Evolutionary conservation across 2,329 filamentous ascomycete species (phyloP).

Genomic region (Calycina marina): DNA sequence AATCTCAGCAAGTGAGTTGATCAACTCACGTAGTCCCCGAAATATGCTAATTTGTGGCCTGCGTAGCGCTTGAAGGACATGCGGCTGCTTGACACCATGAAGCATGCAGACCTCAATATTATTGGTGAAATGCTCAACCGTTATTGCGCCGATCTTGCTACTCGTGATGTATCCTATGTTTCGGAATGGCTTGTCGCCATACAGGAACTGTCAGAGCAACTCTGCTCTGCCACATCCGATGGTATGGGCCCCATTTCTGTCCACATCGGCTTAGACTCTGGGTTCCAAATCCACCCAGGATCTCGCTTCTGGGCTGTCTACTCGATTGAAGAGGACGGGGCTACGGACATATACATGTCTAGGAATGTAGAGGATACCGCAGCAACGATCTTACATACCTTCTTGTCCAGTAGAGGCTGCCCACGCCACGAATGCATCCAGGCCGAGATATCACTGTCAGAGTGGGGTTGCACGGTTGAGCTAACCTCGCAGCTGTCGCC

Average conservation of each 20-base stretch:
- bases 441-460: constrained; percentile 24
- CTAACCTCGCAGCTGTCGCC: constrained; percentile 16
- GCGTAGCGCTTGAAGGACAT: constrained; percentile 11
- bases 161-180: neutral
- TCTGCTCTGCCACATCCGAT: constrained; percentile 2
- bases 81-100: constrained; percentile 11
- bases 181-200: constrained; percentile 2
- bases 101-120: constrained; percentile 9
- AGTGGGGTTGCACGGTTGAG: constrained; percentile 22
- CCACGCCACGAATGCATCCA: constrained; percentile 23
- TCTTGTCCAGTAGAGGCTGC: constrained; percentile 25
- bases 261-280: constrained; percentile 25
- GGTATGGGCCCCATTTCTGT: constrained; percentile 22
- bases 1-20: constrained; percentile 29
- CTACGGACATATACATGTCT: constrained; percentile 25
- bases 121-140: constrained; percentile 10
- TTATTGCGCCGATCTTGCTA: constrained; percentile 23
- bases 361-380: constrained; percentile 21
- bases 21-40: constrained; percentile 7
- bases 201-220: constrained; percentile 6
- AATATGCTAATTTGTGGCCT: constrained; percentile 2
- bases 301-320: constrained; percentile 25
- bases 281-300: constrained; percentile 22
- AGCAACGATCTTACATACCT: constrained; percentile 24
- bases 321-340: constrained; percentile 7